phyloP scores from a whole-genome alignment of 257 asterid genomes.

The Nicotiana sylvestris region DNA sequence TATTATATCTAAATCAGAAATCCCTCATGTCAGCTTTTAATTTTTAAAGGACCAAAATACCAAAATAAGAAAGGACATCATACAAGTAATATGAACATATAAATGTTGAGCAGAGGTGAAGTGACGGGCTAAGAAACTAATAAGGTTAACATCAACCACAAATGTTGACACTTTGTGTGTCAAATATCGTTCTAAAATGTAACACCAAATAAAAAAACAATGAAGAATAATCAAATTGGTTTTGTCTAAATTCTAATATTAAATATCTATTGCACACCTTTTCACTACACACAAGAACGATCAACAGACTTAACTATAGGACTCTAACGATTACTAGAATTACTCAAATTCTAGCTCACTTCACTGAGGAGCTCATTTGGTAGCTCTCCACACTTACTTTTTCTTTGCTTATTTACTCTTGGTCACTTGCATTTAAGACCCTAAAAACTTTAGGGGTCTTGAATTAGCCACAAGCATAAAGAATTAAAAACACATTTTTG shows the following conservation, averaged over 20 bases:
- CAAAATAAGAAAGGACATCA: background rate
- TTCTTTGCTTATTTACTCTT: background rate
- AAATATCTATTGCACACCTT: background rate
- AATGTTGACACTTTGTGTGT: background rate
- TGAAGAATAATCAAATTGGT: background rate
- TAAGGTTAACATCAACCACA: background rate
- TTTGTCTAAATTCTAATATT: background rate
- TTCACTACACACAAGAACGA: background rate
- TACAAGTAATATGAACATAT: background rate
- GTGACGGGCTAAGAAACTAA: background rate
- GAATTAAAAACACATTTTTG: background rate
- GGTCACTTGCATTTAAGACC: background rate
- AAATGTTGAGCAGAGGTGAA: background rate
- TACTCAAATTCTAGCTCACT: background rate
- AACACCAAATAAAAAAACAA: background rate
- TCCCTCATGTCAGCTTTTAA: background rate
- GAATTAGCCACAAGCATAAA: background rate
- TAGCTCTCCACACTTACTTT: background rate
- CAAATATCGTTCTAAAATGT: background rate
- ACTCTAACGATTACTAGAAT: background rate
- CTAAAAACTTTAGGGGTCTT: background rate
- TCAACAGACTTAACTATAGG: background rate
- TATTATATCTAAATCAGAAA: background rate
- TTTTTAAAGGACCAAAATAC: background rate
- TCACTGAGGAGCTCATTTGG: background rate